A percentile compares a stretch with the other conserved stretches of the same genome.
Evolutionary conservation across 2,329 filamentous ascomycete species (phyloP).

Genomic region (Colletotrichum noveboracense): DNA sequence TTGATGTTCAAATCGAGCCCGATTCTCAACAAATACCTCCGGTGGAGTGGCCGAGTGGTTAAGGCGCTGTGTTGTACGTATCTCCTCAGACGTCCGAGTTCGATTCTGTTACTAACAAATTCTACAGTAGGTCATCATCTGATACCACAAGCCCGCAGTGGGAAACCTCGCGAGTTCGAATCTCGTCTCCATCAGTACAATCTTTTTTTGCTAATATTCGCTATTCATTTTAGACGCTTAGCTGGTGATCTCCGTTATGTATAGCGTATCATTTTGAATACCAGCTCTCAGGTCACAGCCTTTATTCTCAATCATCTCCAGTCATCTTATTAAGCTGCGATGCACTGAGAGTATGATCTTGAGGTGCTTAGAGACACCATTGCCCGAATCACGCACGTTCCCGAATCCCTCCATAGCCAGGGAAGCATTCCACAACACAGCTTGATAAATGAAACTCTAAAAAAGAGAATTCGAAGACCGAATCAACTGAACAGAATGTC

Average conservation of each 20-base stretch:
- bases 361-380: not conserved
- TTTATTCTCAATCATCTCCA: rapidly evolving
- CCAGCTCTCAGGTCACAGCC: not conserved
- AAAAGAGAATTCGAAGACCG: not conserved
- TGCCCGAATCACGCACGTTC: not conserved
- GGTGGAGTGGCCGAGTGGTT: not conserved
- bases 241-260: not conserved
- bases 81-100: not conserved
- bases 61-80: not conserved
- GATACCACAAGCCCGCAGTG: not conserved
- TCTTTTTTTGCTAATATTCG: not conserved
- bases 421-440: not conserved
- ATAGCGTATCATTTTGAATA: not conserved
- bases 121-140: not conserved
- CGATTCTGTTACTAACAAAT: not conserved
- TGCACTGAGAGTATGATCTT: not conserved
- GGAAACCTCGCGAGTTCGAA: conserved; percentile 24
- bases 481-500: not conserved
- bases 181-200: conserved; percentile 1
- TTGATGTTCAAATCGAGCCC: rapidly evolving
- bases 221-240: not conserved
- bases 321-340: rapidly evolving
- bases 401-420: not conserved
- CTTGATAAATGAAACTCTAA: not conserved
- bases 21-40: not conserved